Evolutionary conservation across 768 basidiomycete genomes (phyloP), one percentile per base, ranked within the genome.

Genomic region (Leccinum subtestaceum): DNA sequence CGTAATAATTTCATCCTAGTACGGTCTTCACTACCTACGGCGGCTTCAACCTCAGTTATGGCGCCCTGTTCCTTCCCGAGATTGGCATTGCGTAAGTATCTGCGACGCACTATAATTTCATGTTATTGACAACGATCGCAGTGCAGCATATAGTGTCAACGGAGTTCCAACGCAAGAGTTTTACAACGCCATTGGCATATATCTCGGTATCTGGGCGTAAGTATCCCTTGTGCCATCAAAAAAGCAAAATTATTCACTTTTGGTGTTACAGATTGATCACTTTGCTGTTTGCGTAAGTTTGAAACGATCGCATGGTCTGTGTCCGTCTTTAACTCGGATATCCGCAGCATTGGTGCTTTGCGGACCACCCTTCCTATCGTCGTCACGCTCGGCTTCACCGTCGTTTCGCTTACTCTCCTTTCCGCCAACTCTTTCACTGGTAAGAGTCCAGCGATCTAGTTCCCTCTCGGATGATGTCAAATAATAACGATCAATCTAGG

Each of bases 11-110:
- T 15, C 48, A 7, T 49, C 40, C n/a, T 38, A 69, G 68, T 19
- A 66, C 66, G 29, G 71, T 70, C 7, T 70, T 70, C 47, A 31
- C 53, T 31, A 72, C 69, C 23, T 72, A 70, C n/a, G 69, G 70
- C 21, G 68, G 68, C 25, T 70, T 70, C 64, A 70, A 70, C 57
- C 55, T 69, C 13, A 70, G 67, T 23, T 70, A 65, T 54, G 69
- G 68, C 38, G 70, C 69, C 19, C 54, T 70, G 17, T 70, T 62
- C 58, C 19, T 72, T 53, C 69, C 69, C 31, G 25, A 57, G 36
- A 62, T 72, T 17, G 68, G 70, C 47, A 19, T 70, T 40, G 69
- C 66, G 69, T 70, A 29, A 21, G 69, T 66, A 25, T 34, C 15
- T 31, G 8, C 17, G 4, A 13, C 27, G 5, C 31, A 21, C 21